A percentile compares a stretch with the other conserved stretches of the same genome.
phyloP scores from a whole-genome alignment of 1,284 basidiomycete species.

The Leccinum olivaceoglutinosum region DNA sequence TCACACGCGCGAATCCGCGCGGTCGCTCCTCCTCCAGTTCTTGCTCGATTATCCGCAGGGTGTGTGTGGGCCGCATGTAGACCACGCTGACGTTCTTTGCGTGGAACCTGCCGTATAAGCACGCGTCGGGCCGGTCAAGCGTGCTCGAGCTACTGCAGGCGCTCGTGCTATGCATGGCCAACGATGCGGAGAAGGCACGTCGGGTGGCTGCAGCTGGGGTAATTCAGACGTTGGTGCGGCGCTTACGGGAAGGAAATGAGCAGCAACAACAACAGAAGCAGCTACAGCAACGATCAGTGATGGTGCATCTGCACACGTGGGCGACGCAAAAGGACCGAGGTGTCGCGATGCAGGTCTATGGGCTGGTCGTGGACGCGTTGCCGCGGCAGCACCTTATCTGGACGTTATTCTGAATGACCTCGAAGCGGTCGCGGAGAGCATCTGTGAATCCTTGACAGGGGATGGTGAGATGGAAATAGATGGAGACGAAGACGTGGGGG shows the following conservation, averaged over 20 bases:
- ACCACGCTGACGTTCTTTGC: conserved; percentile 91
- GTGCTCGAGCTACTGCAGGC: conserved; percentile 89
- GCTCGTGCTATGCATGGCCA: conserved; percentile 88
- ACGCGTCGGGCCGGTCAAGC: conserved; percentile 87
- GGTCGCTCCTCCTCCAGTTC: conserved; percentile 89
- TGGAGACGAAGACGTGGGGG: conserved; percentile 24
- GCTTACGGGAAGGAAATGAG: conserved; percentile 61
- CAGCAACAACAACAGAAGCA: conserved; percentile 36
- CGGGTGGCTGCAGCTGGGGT: conserved; percentile 83
- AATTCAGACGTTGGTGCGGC: conserved; percentile 69
- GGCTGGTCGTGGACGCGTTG: conserved; percentile 65
- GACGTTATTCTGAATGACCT: conserved; percentile 57
- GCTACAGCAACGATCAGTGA: conserved; percentile 30
- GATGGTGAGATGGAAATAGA: conserved; percentile 41
- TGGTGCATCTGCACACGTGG: conserved; percentile 82
- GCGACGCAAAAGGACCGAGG: conserved; percentile 55
- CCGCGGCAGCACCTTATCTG: conserved; percentile 46
- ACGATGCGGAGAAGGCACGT: conserved; percentile 89
- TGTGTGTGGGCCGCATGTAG: conserved; percentile 76
- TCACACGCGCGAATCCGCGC: conserved; percentile 85
- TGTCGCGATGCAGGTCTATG: conserved; percentile 79
- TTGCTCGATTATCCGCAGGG: conserved; percentile 96
- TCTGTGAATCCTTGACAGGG: conserved; percentile 30
- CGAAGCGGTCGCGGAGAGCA: conserved; percentile 43
- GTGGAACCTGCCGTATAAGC: conserved; percentile 88